These are phyloP conservation scores for Arabis hirsuta DNA, from an alignment of 345 rosid species.

Conservation along the genomic window DNA sequence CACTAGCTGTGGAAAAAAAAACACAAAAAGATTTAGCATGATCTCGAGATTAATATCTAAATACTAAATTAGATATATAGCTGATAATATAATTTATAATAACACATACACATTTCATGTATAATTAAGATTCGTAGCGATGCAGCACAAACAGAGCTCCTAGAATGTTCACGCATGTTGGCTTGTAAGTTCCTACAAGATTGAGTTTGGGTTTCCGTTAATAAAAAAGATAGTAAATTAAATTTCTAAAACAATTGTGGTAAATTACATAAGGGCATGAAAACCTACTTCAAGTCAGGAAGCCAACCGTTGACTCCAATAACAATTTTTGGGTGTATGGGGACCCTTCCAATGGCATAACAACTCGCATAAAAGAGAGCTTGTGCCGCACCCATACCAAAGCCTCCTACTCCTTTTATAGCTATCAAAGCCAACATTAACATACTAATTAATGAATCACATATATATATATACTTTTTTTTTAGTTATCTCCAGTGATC, in stretches of 20 bases:
- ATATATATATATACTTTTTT: too few relatives aligned
- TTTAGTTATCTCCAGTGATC: too few relatives aligned
- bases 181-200: constrained; percentile 46
- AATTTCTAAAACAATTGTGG: background rate
- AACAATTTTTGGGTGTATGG: constrained; percentile 48
- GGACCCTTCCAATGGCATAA: constrained; percentile 57
- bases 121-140: constrained; percentile 50
- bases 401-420: constrained; percentile 74
- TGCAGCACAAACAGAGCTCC: constrained; percentile 49
- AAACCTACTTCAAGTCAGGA: constrained; percentile 64
- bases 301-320: constrained; percentile 75
- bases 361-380: constrained; percentile 69
- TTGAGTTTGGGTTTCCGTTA: background rate
- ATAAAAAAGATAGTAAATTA: background rate
- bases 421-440: constrained; percentile 47
- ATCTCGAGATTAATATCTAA: background rate
- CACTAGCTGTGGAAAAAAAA: constrained; percentile 53
- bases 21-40: background rate
- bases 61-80: background rate
- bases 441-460: background rate
- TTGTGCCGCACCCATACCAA: constrained; percentile 78
- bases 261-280: background rate
- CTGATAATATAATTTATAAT: background rate
- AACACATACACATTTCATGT: constrained; percentile 54
- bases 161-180: constrained; percentile 53